Evolutionary conservation across 768 basidiomycete genomes (phyloP).

Genomic region (Gymnopilus junonius): DNA sequence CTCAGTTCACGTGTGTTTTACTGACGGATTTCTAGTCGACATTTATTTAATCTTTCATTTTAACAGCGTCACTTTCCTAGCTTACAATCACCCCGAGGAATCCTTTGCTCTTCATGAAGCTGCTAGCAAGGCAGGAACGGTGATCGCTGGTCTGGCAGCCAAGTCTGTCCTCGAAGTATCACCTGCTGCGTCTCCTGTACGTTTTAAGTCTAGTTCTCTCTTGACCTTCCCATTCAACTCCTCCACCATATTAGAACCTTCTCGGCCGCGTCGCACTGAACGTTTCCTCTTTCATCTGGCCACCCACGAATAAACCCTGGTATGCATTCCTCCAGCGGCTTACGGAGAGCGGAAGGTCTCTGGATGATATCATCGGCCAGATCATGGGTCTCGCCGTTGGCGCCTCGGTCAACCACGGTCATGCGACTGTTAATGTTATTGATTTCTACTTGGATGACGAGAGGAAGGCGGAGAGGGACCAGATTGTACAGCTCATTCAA

Average conservation of each 20-base stretch:
- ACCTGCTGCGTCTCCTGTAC: constrained; percentile 13
- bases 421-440: constrained; percentile 52
- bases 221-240: not conserved
- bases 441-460: constrained; percentile 56
- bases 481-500: constrained; percentile 40
- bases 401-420: constrained; percentile 50
- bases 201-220: not conserved
- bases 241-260: constrained; percentile 29
- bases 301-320: constrained; percentile 33
- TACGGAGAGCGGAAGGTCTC: constrained; percentile 36
- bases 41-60: not conserved
- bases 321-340: constrained; percentile 45
- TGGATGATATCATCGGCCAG: constrained; percentile 47
- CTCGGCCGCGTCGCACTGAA: constrained; percentile 29
- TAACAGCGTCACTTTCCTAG: constrained; percentile 17
- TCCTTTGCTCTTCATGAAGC: constrained; percentile 15
- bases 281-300: constrained; percentile 31
- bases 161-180: constrained; percentile 14
- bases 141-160: constrained; percentile 9
- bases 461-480: constrained; percentile 40
- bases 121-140: constrained; percentile 7
- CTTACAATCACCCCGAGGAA: constrained; percentile 4
- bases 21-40: too few species aligned
- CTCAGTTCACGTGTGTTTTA: constrained; percentile 10
- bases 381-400: constrained; percentile 52